phyloP scores from a whole-genome alignment of 2,329 filamentous ascomycete genomes.

The Colletotrichum liaoningense region DNA sequence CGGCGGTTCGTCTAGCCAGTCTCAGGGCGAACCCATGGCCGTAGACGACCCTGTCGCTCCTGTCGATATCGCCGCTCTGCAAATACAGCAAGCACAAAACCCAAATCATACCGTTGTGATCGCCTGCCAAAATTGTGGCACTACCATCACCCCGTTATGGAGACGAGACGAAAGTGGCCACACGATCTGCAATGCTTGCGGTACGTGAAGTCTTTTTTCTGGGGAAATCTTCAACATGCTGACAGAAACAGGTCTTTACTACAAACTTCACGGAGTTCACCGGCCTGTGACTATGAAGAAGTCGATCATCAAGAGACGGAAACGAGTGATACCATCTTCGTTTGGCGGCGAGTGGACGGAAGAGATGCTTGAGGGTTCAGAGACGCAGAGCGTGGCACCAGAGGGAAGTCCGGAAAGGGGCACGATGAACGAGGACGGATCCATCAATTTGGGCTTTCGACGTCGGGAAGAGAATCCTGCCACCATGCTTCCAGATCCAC shows the following conservation, averaged over 20 bases:
- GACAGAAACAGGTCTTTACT: slow-evolving; percentile 79
- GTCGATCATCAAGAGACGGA: slow-evolving; percentile 93
- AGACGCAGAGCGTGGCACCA: slow-evolving; percentile 52
- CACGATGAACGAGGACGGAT: slow-evolving; percentile 71
- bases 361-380: slow-evolving; percentile 60
- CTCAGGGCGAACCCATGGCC: slow-evolving; percentile 37
- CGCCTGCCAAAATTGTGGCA: slow-evolving; percentile 96
- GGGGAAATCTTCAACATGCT: slow-evolving; percentile 23
- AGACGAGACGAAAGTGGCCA: slow-evolving; percentile 92
- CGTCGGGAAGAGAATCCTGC: slow-evolving; percentile 58
- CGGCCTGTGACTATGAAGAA: slow-evolving; percentile 99
- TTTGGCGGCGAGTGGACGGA: slow-evolving; percentile 52
- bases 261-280: slow-evolving; percentile 94
- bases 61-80: slow-evolving; percentile 62
- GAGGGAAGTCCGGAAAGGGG: slow-evolving; percentile 61
- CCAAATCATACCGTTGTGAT: slow-evolving; percentile 76
- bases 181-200: slow-evolving; percentile 98
- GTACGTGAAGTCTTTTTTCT: slow-evolving; percentile 63
- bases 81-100: slow-evolving; percentile 46
- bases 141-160: slow-evolving; percentile 97
- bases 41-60: slow-evolving; percentile 53
- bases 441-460: slow-evolving; percentile 70
- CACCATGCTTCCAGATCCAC: slow-evolving; percentile 60
- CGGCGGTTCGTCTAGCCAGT: slow-evolving; percentile 38
- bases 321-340: slow-evolving; percentile 88